These are phyloP conservation scores for Cocos nucifera DNA, from an alignment of 176 grass and related monocot species.

Conservation along the genomic window DNA sequence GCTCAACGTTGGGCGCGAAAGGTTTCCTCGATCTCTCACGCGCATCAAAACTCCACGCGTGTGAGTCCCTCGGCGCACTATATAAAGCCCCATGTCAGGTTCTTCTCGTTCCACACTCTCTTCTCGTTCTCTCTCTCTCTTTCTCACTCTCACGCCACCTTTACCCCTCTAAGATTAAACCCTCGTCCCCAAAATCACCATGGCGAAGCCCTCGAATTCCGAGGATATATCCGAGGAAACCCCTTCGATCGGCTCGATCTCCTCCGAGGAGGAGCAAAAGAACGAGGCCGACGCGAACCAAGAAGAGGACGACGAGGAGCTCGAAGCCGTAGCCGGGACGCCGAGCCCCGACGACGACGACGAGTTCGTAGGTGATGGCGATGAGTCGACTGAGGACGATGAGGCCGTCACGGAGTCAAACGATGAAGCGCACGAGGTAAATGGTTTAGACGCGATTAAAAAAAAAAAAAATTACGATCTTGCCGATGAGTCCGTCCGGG, in stretches of 20 bases:
- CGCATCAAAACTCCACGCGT: too few species aligned
- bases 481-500: too few species aligned
- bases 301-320: constrained; percentile 54
- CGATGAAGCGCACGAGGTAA: constrained; percentile 28
- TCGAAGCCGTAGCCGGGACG: constrained; percentile 45
- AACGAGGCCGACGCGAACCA: constrained; percentile 18
- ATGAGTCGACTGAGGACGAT: constrained; percentile 53
- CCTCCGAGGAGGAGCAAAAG: constrained; percentile 21
- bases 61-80: too few species aligned
- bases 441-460: not conserved
- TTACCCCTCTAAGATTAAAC: not conserved
- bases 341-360: constrained; percentile 26
- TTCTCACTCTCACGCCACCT: too few species aligned
- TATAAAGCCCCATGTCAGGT: too few species aligned
- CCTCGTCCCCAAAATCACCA: constrained; percentile 1
- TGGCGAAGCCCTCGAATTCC: constrained; percentile 4
- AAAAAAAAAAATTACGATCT: too few species aligned
- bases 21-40: too few species aligned
- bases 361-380: constrained; percentile 12
- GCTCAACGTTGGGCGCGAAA: too few species aligned
- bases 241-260: not conserved
- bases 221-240: constrained; percentile 18
- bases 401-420: constrained; percentile 13
- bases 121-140: too few species aligned
- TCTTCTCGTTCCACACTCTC: too few species aligned